Base-by-base conservation (phyloP, 768 basidiomycete genomes). In the Tricholoma terreum region DNA sequence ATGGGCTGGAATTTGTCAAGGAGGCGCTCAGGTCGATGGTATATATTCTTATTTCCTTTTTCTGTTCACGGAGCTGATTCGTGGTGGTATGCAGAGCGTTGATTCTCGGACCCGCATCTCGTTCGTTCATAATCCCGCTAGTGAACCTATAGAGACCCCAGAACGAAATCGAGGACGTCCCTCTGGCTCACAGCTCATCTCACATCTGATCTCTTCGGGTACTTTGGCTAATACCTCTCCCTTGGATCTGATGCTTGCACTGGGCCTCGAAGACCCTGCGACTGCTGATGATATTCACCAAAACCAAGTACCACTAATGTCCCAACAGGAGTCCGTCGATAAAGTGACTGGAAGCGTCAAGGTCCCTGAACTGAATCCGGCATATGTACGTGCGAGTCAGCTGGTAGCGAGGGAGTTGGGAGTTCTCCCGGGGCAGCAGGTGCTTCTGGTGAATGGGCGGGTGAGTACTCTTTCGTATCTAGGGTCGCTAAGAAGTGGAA, bases 401-500 rank as follows among this genome's bases (percentile, higher is more conserved):
- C 65, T 83, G 19, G 63, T 91, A 12, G 76, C 77, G 2, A 75
- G 83, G 24, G 80, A 81, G 52, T 63, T 92, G 2, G 79, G 79
- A n/a, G 64, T 94, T 24, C 62, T 67, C 12, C 81, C 86, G 1
- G 89, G 87, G 0, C 72, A 86, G 56, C 76, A 76, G 19, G 90
- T 80, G 0, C 57, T 98, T 35, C 58, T 95, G 34, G 74, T 91
- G 52, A 97, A 97, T 63, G 96, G 95, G 22, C 78, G 95, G 31
- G 93, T 95, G 66, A 68, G 88, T 74, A 7, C 14, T 57, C 2
- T 21, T 8, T 56, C n/a, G n/a, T n/a, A n/a, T 52, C 57, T 35
- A 6, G 24, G 2, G 24, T 27, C 24, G 24, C 24, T 27, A 27
- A 27, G 24, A 27, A 27, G 24, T 27, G 24, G 24, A 27, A 27